A percentile compares a stretch with the other conserved stretches of the same genome.
Conservation (phyloP, 208 protist species). For the Plasmodiophora brassicae region DNA sequence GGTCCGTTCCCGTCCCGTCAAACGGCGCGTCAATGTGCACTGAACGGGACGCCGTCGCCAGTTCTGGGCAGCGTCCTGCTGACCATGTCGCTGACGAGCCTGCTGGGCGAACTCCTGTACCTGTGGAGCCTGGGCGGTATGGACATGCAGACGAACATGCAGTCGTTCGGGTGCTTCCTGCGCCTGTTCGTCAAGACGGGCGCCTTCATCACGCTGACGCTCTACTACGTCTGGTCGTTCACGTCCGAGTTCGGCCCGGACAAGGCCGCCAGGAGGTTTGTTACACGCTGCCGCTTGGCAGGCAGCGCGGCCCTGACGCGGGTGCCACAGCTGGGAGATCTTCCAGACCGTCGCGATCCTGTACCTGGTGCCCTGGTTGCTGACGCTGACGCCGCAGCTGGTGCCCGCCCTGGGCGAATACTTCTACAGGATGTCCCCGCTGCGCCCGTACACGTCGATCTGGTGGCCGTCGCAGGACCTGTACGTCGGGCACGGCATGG, state of each 20-base stretch:
- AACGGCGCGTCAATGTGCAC: no score
- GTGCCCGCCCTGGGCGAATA: not conserved
- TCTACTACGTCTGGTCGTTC: not conserved
- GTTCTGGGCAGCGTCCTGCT: not conserved
- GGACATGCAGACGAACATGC: not conserved
- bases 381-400: not conserved
- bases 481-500: not conserved
- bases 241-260: not conserved
- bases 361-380: not conserved
- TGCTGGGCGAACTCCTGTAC: slow-evolving; percentile 10
- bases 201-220: not conserved
- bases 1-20: no score
- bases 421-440: not conserved
- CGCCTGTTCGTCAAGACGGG: slow-evolving; percentile 6
- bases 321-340: not conserved
- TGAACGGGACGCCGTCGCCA: no score
- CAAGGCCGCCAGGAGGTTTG: not conserved
- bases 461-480: not conserved
- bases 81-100: not conserved
- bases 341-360: not conserved
- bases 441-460: not conserved
- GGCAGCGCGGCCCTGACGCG: not conserved
- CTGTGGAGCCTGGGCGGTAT: not conserved
- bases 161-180: not conserved
- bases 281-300: not conserved